Conservation (phyloP, 78 protist genomes). For the Mastigamoeba balamuthi region DNA sequence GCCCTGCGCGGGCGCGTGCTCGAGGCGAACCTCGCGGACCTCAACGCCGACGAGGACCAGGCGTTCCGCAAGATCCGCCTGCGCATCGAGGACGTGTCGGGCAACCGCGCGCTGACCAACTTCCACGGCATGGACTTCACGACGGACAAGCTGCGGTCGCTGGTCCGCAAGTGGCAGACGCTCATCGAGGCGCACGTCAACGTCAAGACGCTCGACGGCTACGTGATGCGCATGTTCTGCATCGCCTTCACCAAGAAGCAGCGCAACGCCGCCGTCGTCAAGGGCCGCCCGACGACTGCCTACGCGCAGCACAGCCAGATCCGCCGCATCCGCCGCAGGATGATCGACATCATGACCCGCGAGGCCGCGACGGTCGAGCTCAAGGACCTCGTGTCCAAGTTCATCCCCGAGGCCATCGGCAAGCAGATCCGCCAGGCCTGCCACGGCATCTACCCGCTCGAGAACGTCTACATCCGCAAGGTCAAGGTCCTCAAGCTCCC, state of each 20-base stretch:
- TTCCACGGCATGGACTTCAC: constrained; percentile 98
- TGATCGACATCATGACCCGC: constrained; percentile 83
- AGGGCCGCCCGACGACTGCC: constrained; percentile 71
- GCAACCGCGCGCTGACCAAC: constrained; percentile 77
- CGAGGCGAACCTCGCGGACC: constrained; percentile 93
- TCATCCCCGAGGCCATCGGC: constrained; percentile 80
- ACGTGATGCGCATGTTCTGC: constrained; percentile 84
- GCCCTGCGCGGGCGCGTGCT: constrained; percentile 91
- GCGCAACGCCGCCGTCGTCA: constrained; percentile 44
- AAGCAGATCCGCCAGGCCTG: constrained; percentile 79
- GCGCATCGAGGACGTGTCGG: constrained; percentile 90
- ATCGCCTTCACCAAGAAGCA: constrained; percentile 91
- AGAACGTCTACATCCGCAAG: constrained; percentile 92
- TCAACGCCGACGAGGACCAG: constrained; percentile 81
- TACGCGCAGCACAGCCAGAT: constrained; percentile 89
- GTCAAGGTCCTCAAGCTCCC: constrained; percentile 90
- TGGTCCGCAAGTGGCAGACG: constrained; percentile 93
- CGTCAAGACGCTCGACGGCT: constrained; percentile 91
- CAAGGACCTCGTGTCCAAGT: constrained; percentile 72
- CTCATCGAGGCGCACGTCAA: constrained; percentile 89
- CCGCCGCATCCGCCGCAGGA: constrained; percentile 81
- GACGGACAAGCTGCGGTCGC: constrained; percentile 92
- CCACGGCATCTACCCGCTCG: constrained; percentile 87
- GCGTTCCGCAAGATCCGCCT: constrained; percentile 88
- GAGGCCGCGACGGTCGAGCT: constrained; percentile 55